Evolutionary conservation across 2,329 filamentous ascomycete species (phyloP).

Genomic region (Fusarium denticulatum): DNA sequence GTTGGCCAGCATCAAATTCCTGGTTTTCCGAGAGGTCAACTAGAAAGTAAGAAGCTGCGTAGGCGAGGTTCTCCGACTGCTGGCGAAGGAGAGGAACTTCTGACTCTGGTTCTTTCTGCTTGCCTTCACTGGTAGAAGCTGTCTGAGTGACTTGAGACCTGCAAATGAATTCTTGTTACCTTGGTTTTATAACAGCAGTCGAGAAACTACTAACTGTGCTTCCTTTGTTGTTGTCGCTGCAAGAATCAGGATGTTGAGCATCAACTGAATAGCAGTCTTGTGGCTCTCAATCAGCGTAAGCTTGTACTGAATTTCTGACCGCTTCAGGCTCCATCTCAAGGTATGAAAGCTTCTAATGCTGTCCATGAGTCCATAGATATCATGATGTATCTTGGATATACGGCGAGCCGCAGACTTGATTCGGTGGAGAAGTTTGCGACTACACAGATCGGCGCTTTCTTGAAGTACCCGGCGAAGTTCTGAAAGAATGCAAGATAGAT

Average conservation of each 20-base stretch:
- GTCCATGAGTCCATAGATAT: background rate
- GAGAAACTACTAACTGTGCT: background rate
- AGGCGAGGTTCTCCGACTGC: background rate
- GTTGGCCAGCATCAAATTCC: rapidly evolving
- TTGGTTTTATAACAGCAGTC: rapidly evolving
- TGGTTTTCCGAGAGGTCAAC: background rate
- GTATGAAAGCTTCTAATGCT: background rate
- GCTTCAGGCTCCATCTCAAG: background rate
- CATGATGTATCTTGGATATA: background rate
- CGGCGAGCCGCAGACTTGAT: background rate
- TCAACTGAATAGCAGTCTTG: background rate
- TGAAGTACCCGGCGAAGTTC: background rate
- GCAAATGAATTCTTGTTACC: rapidly evolving
- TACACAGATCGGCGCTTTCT: background rate
- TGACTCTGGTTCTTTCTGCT: background rate
- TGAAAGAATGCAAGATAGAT: background rate
- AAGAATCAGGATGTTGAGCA: background rate
- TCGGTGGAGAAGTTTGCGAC: background rate
- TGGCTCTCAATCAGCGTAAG: background rate
- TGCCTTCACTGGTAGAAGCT: rapidly evolving
- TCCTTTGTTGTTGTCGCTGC: background rate
- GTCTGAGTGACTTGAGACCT: background rate
- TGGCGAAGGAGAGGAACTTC: background rate
- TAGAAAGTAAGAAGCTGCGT: background rate
- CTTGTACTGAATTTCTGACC: background rate